Percentiles rank a stretch among this genome's conserved stretches.
Conservation (phyloP, 306 rosid species). For the Quercus dentata region DNA sequence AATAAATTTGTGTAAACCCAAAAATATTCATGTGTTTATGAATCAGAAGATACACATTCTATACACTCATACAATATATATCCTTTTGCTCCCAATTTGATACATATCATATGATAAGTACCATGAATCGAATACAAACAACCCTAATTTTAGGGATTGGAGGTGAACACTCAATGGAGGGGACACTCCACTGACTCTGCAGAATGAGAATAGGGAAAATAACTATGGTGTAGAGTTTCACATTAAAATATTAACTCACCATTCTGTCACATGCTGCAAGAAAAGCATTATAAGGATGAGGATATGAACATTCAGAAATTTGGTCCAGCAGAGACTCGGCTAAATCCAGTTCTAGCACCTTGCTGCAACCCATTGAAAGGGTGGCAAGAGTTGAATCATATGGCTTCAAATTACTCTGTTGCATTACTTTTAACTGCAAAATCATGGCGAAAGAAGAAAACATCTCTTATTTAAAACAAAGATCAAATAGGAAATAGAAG, state of each 20-base stretch:
- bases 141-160: background rate
- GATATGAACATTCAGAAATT: conserved; percentile 34
- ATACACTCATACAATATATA: too few species aligned
- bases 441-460: conserved; percentile 13
- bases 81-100: too few species aligned
- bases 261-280: conserved; percentile 54
- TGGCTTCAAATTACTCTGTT: conserved; percentile 62
- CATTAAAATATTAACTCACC: conserved; percentile 51
- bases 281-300: conserved; percentile 60
- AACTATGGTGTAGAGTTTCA: conserved; percentile 7
- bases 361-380: conserved; percentile 63
- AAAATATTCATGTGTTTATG: too few species aligned
- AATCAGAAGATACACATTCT: too few species aligned
- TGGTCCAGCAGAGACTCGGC: conserved; percentile 72
- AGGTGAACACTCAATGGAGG: background rate
- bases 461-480: conserved; percentile 6
- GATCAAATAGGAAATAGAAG: background rate
- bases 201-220: conserved; percentile 1
- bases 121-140: too few species aligned
- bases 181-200: background rate
- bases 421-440: conserved; percentile 67
- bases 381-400: conserved; percentile 58
- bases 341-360: conserved; percentile 55
- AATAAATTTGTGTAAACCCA: too few species aligned
- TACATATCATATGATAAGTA: too few species aligned